These are phyloP conservation scores for Flaveria brownii DNA, from an alignment of 129 eudicot genomes.

Conservation along the genomic window DNA sequence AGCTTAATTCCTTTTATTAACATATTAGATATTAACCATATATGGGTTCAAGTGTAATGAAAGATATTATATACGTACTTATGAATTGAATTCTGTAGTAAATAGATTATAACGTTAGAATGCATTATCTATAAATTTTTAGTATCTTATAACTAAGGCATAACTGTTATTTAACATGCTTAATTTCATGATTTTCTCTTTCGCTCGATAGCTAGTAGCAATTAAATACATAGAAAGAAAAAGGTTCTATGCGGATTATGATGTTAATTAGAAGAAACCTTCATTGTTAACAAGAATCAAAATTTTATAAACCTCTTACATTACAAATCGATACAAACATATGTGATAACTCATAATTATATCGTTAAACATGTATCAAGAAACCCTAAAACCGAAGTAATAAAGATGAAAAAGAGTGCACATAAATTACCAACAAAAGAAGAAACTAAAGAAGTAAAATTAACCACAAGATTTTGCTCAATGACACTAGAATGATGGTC, in stretches of 20 bases:
- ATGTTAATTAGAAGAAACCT: constrained; percentile 10
- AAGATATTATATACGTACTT: too few species aligned
- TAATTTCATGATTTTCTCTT: too few species aligned
- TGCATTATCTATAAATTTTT: too few species aligned
- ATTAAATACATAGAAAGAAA: background rate
- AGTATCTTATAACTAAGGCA: too few species aligned
- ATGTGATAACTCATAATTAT: too few species aligned
- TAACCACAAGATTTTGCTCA: background rate
- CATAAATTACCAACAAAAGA: background rate
- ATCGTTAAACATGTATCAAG: background rate
- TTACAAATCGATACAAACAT: constrained; percentile 3
- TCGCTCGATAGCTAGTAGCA: background rate
- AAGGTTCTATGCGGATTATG: background rate
- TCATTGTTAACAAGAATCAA: constrained; percentile 19
- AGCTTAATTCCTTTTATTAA: too few species aligned
- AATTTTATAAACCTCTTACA: constrained; percentile 4
- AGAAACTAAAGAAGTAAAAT: constrained; percentile 3
- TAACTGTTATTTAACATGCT: too few species aligned
- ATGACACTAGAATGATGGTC: background rate
- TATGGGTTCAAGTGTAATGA: too few species aligned
- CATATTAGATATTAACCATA: too few species aligned
- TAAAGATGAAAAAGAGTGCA: background rate
- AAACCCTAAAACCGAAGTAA: constrained; percentile 5
- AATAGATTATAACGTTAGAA: too few species aligned
- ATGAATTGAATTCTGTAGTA: too few species aligned